Base-by-base conservation (phyloP, 208 protist species). In the Wallacemonas sp. region DNA sequence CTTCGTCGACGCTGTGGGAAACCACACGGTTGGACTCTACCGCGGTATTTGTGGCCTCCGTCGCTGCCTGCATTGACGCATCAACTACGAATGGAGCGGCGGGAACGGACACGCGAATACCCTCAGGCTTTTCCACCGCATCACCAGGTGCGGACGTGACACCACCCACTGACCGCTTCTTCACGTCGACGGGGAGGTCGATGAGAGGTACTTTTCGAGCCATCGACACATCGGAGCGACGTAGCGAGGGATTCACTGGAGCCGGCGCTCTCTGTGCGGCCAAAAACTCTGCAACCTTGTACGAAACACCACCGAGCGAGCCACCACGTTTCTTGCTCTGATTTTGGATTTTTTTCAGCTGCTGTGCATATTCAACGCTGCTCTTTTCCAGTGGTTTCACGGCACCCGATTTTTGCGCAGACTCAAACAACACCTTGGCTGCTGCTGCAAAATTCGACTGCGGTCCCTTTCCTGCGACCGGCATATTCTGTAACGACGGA, bases 241-340 rank as follows among this genome's bases (percentile, higher is more conserved):
- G 61, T 27, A 6, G 9, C 8, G 34, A 36, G 36, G 32, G 32
- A 19, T 61, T 9, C 32, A 39, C 19, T 2, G 78, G 55, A 21
- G 70, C 39, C 6, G 81, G 73, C 4, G 73, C 49, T 33, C 82
- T 61, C 65, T 95, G 81, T 9, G 86, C 76, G 47, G 79, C 78
- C 12, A 96, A 64, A 78, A 96, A 96, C 63, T 96, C 85, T 0
- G 81, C 74, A 27, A 96, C 85, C 54, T 89, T 93, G 54, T 91
- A 93, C 16, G 90, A 93, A 11, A 96, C 90, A 46, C 76, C 78
- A 61, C 82, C 87, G 11, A 96, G 57, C 1, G 87, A 93, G 2
- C 85, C 87, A 41, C 85, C 87, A 21, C 77, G 76, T 55, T 85
- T 90, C 39, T 82, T 87, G 68, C 85, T 92, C 61, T 95, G 86